Base-by-base conservation (phyloP, 2,329 filamentous ascomycete genomes). In the Penicillium freii region DNA sequence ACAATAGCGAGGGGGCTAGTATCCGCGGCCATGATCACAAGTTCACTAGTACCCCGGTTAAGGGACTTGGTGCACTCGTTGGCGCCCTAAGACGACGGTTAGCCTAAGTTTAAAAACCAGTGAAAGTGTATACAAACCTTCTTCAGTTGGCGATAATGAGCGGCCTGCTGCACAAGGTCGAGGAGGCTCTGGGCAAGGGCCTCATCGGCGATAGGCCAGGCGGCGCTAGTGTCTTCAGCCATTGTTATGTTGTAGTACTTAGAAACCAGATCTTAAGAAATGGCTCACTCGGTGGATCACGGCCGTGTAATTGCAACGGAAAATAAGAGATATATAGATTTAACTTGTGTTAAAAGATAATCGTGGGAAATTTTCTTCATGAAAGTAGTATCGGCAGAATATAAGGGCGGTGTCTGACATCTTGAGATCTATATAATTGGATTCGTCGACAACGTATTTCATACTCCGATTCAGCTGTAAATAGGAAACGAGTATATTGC, bases 1-100 rank as follows among this genome's bases (percentile, higher is more conserved):
- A 96, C 82, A 66, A 97, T 97, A 52, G 91, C 89, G 51, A 97
- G 83, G 42, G 92, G 92, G 57, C 85, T 84, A 68, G 91, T 94
- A 75, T 97, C 93, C 63, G 91, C 92, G 47, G 92, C 91, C 49
- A 51, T 51, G 49, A 51, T 51, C 19, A 51, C 49, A 19, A 51
- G 39, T 9, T 43, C 40, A 42, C 39, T 42, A 23, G 39, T 42
- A 42, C 39, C 39, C 19, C 34, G 34, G 34, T 38, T 38, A 10
- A 38, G 34, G 17, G 34, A 38, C 34, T 38, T 38, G 34, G 34
- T 38, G 34, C 34, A 38, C 17, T 43, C 40, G 15, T 43, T 43
- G 3, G 40, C 40, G 40, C 40, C 40, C 39, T 42, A 23, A 5
- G 21, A 25, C 3, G 13, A 42, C 7, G 19, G 7, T 42, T 42